Conservation (phyloP, 352 stramenopile species). For the Phytophthora melonis region DNA sequence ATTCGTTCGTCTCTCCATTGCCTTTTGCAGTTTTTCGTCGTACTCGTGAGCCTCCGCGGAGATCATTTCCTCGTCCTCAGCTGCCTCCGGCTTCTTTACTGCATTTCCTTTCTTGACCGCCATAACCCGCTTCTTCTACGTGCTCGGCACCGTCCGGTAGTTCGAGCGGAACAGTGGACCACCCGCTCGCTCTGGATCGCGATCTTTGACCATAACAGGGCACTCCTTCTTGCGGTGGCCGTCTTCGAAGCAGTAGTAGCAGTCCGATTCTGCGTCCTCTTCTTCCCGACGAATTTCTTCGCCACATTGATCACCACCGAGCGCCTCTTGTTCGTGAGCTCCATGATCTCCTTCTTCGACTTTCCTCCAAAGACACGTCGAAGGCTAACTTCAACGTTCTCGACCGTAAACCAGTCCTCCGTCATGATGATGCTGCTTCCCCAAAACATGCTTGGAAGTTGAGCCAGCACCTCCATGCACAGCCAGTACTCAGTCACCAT, state of each 20-base stretch:
- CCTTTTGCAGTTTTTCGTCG: not conserved
- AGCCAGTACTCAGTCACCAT: constrained; percentile 23
- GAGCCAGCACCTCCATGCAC: constrained; percentile 11
- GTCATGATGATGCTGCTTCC: constrained; percentile 15
- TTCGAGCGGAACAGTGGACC: too few relatives aligned
- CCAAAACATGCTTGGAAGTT: constrained; percentile 27
- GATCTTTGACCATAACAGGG: not conserved
- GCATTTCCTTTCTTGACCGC: not conserved
- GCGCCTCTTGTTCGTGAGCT: constrained; percentile 3
- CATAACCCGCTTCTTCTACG: not conserved
- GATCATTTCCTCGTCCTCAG: not conserved
- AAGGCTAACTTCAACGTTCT: constrained; percentile 10
- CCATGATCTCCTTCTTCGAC: constrained; percentile 11
- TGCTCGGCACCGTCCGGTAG: not conserved
- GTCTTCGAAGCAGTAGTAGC: not conserved
- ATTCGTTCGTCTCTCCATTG: not conserved
- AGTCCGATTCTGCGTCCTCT: not conserved
- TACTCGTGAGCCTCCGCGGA: not conserved
- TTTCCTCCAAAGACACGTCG: not conserved
- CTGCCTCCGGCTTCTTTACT: not conserved
- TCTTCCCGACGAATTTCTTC: not conserved
- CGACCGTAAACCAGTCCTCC: constrained; percentile 3
- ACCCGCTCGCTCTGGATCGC: not conserved
- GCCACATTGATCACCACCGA: not conserved
- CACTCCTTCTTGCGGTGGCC: not conserved